Conservation (phyloP, 2,329 filamentous ascomycete species). For the Neospermospora avenae region DNA sequence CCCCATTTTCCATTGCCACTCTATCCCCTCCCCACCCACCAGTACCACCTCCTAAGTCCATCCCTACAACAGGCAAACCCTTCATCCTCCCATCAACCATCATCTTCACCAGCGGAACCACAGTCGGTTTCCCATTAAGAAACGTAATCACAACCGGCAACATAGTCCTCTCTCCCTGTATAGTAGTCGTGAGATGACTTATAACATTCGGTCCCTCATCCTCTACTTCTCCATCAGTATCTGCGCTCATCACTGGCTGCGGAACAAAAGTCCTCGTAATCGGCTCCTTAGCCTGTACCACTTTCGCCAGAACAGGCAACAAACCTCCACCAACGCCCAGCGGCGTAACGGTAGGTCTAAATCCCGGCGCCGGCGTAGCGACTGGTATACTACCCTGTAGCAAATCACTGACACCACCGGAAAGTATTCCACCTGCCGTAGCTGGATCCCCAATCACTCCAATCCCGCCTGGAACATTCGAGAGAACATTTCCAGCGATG, state of each 20-base stretch:
- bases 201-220: conserved; percentile 2
- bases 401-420: background rate
- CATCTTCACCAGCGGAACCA: conserved; percentile 7
- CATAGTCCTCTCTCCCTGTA: conserved; percentile 3
- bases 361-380: background rate
- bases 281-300: background rate
- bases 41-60: background rate
- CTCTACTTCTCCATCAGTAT: background rate
- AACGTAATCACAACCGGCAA: conserved; percentile 5
- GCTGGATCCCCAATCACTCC: background rate
- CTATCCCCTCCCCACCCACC: no score
- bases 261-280: background rate
- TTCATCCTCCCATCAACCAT: conserved; percentile 4
- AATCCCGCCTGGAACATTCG: no score
- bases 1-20: no score
- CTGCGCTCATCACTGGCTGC: background rate
- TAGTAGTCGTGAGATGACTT: conserved; percentile 2
- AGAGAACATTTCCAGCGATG: background rate
- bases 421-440: background rate
- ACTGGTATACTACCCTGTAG: background rate
- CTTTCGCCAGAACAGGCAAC: background rate
- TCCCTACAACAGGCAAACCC: conserved; percentile 5
- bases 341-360: background rate
- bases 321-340: background rate
- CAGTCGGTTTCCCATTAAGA: conserved; percentile 7